Percentiles rank a stretch among this genome's conserved stretches.
phyloP scores from a whole-genome alignment of 345 rosid species.

The Brassica rapa region DNA sequence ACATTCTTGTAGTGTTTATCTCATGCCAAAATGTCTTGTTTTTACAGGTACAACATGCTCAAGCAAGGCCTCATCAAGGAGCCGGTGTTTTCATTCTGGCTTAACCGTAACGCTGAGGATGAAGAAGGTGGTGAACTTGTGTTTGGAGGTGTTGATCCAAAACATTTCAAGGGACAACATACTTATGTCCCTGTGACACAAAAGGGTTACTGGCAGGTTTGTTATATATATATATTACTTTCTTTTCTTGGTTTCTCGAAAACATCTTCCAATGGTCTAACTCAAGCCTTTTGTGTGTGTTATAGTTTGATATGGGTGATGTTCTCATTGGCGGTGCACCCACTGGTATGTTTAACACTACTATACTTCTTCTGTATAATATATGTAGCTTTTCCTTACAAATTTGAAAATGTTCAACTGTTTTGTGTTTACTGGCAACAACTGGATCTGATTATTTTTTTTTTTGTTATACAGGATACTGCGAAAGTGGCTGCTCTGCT shows the following conservation, averaged over 20 bases:
- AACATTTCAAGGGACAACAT: conserved; percentile 83
- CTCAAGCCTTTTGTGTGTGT: conserved; percentile 16
- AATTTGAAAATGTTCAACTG: background rate
- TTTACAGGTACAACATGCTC: conserved; percentile 81
- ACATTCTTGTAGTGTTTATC: conserved; percentile 2
- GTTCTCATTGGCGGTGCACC: conserved; percentile 74
- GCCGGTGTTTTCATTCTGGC: conserved; percentile 95
- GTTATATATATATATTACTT: conserved; percentile 19
- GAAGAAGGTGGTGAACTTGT: conserved; percentile 92
- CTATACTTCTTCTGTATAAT: background rate
- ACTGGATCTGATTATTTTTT: conserved; percentile 21
- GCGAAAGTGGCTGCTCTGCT: conserved; percentile 75
- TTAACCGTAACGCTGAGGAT: conserved; percentile 74
- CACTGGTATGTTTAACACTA: conserved; percentile 56
- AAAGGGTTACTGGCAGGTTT: conserved; percentile 99
- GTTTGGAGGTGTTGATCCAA: conserved; percentile 91
- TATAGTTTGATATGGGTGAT: conserved; percentile 92
- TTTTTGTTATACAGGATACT: conserved; percentile 58
- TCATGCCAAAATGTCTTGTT: conserved; percentile 17
- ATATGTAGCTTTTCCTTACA: background rate
- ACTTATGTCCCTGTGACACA: conserved; percentile 85
- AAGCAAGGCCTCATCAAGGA: conserved; percentile 79
- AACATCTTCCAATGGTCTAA: conserved; percentile 1
- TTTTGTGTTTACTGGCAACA: conserved; percentile 7
- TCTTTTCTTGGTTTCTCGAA: conserved; percentile 2